These are phyloP conservation scores for Flaveria robusta DNA, from an alignment of 129 eudicot genomes.

Conservation along the genomic window DNA sequence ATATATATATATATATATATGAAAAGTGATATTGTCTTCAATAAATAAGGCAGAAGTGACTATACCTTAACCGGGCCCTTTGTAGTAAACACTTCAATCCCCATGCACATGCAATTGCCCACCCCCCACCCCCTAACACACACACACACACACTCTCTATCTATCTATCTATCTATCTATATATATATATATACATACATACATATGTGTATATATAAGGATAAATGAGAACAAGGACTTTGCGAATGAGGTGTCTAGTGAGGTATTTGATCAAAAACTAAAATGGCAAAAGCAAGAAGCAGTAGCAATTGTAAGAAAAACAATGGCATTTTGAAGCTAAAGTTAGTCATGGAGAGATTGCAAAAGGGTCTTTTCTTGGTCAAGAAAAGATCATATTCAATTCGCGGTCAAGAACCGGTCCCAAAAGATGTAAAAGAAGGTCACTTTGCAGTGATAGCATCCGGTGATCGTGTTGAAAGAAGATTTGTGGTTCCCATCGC, in stretches of 20 bases:
- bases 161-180: neutral
- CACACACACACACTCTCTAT: neutral
- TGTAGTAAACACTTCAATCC: neutral
- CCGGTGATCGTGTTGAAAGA: constrained; percentile 27
- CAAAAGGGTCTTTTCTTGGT: constrained; percentile 40
- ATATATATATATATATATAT: neutral
- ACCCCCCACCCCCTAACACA: neutral
- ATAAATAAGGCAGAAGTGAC: constrained; percentile 37
- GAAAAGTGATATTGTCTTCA: constrained; percentile 6
- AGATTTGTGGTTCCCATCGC: constrained; percentile 34
- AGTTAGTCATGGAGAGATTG: constrained; percentile 28
- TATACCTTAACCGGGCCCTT: constrained; percentile 30
- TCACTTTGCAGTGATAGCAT: constrained; percentile 49
- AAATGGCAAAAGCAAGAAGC: constrained; percentile 34
- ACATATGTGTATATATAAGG: constrained; percentile 44
- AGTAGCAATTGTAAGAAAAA: constrained; percentile 25
- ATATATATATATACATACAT: too few relatives aligned
- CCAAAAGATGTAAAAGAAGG: constrained; percentile 52
- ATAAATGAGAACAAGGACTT: neutral
- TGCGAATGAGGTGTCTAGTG: constrained; percentile 5
- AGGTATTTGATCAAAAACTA: constrained; percentile 9
- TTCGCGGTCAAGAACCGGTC: constrained; percentile 22
- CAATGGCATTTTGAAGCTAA: constrained; percentile 38
- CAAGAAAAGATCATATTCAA: constrained; percentile 15
- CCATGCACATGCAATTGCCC: constrained; percentile 42